Conservation (phyloP, 2,329 filamentous ascomycete genomes). For the Botrytis porri region DNA sequence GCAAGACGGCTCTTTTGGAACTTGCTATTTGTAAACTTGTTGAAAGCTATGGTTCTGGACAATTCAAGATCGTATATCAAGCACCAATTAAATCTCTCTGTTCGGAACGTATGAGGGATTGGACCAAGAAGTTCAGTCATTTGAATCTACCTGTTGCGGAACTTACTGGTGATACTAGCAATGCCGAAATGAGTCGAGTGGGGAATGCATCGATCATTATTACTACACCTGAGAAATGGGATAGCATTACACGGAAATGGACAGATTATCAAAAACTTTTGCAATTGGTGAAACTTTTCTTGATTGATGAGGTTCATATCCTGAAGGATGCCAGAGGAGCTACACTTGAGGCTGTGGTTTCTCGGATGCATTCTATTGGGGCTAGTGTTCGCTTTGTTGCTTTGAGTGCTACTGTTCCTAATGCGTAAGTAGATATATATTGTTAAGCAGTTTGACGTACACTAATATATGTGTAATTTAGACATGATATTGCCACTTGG, state of each 20-base stretch:
- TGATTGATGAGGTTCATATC: constrained; percentile 87
- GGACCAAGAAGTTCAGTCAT: constrained; percentile 69
- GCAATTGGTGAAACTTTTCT: constrained; percentile 71
- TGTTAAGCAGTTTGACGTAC: no score
- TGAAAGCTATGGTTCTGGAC: constrained; percentile 51
- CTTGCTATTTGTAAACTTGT: constrained; percentile 75
- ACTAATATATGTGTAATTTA: not conserved
- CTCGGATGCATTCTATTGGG: constrained; percentile 79
- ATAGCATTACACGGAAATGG: constrained; percentile 86
- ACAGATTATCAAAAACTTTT: constrained; percentile 73
- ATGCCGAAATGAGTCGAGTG: constrained; percentile 62
- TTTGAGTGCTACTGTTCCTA: constrained; percentile 79
- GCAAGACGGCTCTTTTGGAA: constrained; percentile 80
- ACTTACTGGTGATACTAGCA: constrained; percentile 77
- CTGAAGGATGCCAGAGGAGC: constrained; percentile 76
- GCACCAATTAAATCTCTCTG: constrained; percentile 83
- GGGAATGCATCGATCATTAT: constrained; percentile 77
- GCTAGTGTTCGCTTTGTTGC: constrained; percentile 76
- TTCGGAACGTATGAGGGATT: constrained; percentile 72
- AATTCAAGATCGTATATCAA: constrained; percentile 81
- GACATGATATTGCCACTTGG: constrained; percentile 73
- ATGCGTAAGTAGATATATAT: constrained; percentile 46
- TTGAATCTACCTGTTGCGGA: constrained; percentile 70
- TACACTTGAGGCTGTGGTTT: constrained; percentile 79
- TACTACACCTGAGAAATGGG: constrained; percentile 89